phyloP scores from a whole-genome alignment of 2,329 filamentous ascomycete species.

The Aspergillus ochraceoroseus region DNA sequence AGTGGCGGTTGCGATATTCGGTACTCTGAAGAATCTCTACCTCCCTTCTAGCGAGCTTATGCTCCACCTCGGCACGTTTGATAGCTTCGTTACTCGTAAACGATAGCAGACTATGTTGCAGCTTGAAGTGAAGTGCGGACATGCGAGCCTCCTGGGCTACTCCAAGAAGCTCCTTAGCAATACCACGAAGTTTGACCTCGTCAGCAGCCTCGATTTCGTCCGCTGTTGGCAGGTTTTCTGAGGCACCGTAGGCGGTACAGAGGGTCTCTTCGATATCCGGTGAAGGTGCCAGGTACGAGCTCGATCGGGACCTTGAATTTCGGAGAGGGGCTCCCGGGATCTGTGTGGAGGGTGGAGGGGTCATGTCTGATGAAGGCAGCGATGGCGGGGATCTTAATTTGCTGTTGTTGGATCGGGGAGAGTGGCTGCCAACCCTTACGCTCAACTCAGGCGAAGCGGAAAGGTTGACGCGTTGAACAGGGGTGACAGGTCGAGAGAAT shows the following conservation, averaged over 20 bases:
- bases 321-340: conserved; percentile 41
- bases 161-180: conserved; percentile 51
- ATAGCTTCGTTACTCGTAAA: conserved; percentile 80
- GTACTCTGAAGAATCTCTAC: conserved; percentile 75
- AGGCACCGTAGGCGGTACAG: conserved; percentile 40
- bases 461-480: conserved; percentile 29
- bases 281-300: conserved; percentile 42
- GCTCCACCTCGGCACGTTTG: conserved; percentile 82
- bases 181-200: conserved; percentile 50
- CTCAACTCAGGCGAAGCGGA: conserved; percentile 38
- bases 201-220: conserved; percentile 52
- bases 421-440: conserved; percentile 29
- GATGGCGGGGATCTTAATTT: conserved; percentile 42
- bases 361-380: conserved; percentile 51
- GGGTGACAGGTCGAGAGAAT: conserved; percentile 36
- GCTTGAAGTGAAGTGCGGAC: conserved; percentile 81
- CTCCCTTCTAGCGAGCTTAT: conserved; percentile 84
- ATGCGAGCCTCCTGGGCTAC: conserved; percentile 66
- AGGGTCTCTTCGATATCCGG: conserved; percentile 46
- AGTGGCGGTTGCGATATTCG: conserved; percentile 62
- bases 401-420: conserved; percentile 32
- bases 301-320: conserved; percentile 42
- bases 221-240: conserved; percentile 44
- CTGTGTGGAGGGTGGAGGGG: conserved; percentile 61
- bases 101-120: conserved; percentile 78